phyloP scores from a whole-genome alignment of 2,329 filamentous ascomycete genomes.

The Apiospora aurea region DNA sequence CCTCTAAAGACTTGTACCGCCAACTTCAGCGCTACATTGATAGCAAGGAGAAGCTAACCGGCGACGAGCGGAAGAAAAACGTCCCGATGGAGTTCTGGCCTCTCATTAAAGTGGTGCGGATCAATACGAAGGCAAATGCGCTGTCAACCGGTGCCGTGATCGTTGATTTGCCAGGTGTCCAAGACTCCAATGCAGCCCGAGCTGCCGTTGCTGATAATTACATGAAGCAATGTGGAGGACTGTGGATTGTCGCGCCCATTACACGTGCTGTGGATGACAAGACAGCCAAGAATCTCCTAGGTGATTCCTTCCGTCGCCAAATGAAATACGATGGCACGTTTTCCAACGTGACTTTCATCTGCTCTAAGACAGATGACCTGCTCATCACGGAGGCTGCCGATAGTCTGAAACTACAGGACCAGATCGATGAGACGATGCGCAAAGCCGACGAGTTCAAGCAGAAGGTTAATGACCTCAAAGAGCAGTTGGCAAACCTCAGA shows the following conservation, averaged over 20 bases:
- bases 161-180: conserved; percentile 65
- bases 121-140: conserved; percentile 57
- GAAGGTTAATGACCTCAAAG: neutral
- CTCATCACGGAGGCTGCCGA: conserved; percentile 39
- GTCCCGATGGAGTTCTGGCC: conserved; percentile 43
- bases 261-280: conserved; percentile 68
- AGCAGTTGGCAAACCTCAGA: neutral
- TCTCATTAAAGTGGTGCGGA: conserved; percentile 49
- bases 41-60: conserved; percentile 55
- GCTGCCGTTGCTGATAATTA: conserved; percentile 64
- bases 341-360: conserved; percentile 60
- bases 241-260: conserved; percentile 70
- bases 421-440: conserved; percentile 33
- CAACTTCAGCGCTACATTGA: conserved; percentile 60
- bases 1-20: conserved; percentile 50
- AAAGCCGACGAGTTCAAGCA: conserved; percentile 37
- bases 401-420: conserved; percentile 45
- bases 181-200: conserved; percentile 66
- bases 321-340: conserved; percentile 65
- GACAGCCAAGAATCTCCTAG: conserved; percentile 62
- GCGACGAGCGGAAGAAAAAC: neutral
- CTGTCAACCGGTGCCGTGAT: conserved; percentile 61
- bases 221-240: conserved; percentile 61
- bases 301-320: conserved; percentile 64
- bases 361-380: conserved; percentile 37